Conservation (phyloP, 2,329 filamentous ascomycete species). For the Pleurostoma richardsiae region DNA sequence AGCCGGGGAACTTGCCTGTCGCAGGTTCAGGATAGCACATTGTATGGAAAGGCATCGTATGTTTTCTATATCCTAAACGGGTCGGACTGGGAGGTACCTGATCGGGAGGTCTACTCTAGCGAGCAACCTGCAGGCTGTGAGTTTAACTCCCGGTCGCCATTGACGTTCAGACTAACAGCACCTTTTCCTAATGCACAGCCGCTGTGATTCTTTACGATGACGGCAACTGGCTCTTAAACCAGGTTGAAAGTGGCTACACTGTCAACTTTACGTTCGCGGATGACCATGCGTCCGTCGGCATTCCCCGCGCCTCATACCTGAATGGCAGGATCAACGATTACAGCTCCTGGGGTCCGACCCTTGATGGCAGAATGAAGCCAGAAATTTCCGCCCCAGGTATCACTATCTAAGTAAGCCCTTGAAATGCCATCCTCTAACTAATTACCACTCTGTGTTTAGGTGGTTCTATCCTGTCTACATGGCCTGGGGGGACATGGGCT, state of each 20-base stretch:
- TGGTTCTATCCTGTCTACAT: slow-evolving; percentile 34
- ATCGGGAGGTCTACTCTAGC: background rate
- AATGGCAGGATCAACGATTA: slow-evolving; percentile 10
- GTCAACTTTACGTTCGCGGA: background rate
- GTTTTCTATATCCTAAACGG: background rate
- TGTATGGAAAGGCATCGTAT: background rate
- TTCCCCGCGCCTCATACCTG: background rate
- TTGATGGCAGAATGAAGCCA: slow-evolving; percentile 28
- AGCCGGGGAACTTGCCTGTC: background rate
- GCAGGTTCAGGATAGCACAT: background rate
- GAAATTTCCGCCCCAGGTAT: slow-evolving; percentile 23
- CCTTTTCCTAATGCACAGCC: background rate
- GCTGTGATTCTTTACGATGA: slow-evolving; percentile 1
- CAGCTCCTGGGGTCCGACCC: slow-evolving; percentile 31
- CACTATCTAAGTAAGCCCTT: background rate
- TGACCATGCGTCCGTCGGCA: background rate
- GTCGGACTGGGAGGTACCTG: background rate
- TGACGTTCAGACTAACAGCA: too few relatives aligned
- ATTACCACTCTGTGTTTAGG: slow-evolving; percentile 8
- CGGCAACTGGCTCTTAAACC: background rate
- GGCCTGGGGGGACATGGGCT: slow-evolving; percentile 24
- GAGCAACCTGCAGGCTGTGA: too few relatives aligned
- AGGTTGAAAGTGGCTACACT: background rate
- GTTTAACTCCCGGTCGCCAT: too few relatives aligned
- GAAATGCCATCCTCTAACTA: background rate